Conservation (phyloP, 2,329 filamentous ascomycete genomes). For the Sporothrix mexicana region DNA sequence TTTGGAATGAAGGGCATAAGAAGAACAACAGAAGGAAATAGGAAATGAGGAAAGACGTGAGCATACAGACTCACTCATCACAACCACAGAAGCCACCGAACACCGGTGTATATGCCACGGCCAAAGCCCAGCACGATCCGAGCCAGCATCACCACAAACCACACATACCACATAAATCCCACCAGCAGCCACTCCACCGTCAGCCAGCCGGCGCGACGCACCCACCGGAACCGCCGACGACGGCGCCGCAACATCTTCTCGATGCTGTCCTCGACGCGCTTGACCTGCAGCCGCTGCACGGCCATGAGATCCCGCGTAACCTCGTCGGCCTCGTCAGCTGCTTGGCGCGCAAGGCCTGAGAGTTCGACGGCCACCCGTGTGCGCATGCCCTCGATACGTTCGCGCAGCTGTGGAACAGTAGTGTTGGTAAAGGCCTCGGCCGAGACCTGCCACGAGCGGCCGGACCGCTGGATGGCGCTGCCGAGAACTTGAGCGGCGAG, state of each 20-base stretch:
- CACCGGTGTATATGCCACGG: slow-evolving; percentile 61
- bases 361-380: slow-evolving; percentile 59
- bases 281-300: slow-evolving; percentile 78
- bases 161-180: slow-evolving; percentile 91
- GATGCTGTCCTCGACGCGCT: slow-evolving; percentile 78
- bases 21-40: background rate
- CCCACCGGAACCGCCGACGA: slow-evolving; percentile 71
- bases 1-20: background rate
- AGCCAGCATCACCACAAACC: slow-evolving; percentile 82
- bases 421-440: slow-evolving; percentile 64
- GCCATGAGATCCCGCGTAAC: slow-evolving; percentile 77
- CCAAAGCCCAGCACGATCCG: slow-evolving; percentile 69
- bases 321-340: slow-evolving; percentile 79
- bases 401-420: slow-evolving; percentile 60
- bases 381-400: slow-evolving; percentile 55
- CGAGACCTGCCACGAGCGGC: slow-evolving; percentile 62
- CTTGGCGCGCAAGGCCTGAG: slow-evolving; percentile 65
- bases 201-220: slow-evolving; percentile 78
- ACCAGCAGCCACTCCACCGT: slow-evolving; percentile 86
- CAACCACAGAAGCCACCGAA: slow-evolving; percentile 87
- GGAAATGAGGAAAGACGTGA: background rate
- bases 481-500: slow-evolving; percentile 59
- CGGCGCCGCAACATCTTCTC: slow-evolving; percentile 75
- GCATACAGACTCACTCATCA: slow-evolving; percentile 46
- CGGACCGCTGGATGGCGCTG: slow-evolving; percentile 54